Percentiles rank a stretch among this genome's conserved stretches.
phyloP scores from a whole-genome alignment of 1,139 yeast species.

The Candida sp. region DNA sequence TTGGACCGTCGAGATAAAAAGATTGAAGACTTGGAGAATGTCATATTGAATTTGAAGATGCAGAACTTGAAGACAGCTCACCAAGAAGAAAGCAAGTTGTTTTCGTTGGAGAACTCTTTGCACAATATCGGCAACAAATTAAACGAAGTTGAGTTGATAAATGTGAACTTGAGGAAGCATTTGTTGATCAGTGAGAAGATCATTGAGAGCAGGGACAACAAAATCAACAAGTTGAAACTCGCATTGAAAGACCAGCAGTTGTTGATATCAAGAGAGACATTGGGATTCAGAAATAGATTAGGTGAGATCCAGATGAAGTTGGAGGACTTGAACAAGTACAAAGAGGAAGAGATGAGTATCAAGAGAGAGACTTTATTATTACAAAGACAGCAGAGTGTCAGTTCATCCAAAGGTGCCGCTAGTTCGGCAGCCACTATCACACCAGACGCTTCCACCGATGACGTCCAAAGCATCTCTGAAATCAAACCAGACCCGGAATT shows the following conservation, averaged over 20 bases:
- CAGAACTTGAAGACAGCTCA: conserved; percentile 33
- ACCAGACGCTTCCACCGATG: not conserved
- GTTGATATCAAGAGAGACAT: conserved; percentile 52
- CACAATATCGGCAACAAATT: conserved; percentile 41
- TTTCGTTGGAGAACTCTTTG: conserved; percentile 41
- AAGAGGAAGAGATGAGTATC: conserved; percentile 11
- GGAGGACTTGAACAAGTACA: conserved; percentile 29
- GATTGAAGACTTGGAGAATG: conserved; percentile 42
- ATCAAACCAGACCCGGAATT: conserved; percentile 12
- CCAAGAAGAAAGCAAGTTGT: conserved; percentile 53
- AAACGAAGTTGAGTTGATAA: conserved; percentile 43
- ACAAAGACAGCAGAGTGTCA: conserved; percentile 5
- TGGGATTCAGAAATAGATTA: conserved; percentile 57
- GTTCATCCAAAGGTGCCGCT: not conserved
- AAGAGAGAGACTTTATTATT: conserved; percentile 8
- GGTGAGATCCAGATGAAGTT: conserved; percentile 38
- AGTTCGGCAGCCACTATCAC: not conserved
- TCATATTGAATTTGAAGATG: conserved; percentile 41
- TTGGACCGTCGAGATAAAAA: conserved; percentile 37
- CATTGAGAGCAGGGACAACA: conserved; percentile 60
- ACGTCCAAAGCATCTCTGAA: conserved; percentile 8
- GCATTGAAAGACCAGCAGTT: conserved; percentile 56
- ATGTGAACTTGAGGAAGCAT: conserved; percentile 43
- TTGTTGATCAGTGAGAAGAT: conserved; percentile 60
- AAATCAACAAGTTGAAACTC: conserved; percentile 59